Base-by-base conservation (phyloP, 192 early-diverging fungal species). In the Entophlyctis luteolus region DNA sequence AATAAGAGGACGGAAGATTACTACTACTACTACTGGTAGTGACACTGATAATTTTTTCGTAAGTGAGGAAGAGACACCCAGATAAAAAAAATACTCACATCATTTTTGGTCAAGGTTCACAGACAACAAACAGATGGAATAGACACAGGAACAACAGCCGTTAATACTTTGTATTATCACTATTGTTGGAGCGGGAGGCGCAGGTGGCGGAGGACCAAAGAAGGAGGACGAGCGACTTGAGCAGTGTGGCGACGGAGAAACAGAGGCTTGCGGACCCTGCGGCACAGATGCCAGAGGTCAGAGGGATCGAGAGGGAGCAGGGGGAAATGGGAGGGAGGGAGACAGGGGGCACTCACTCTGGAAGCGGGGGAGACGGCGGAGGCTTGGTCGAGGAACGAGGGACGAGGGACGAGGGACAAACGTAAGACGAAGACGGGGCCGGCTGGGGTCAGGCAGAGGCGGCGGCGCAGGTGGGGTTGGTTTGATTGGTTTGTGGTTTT, bases 201-300 rank as follows among this genome's bases (percentile, higher is more conserved):
- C 71, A 72, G 59, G 58, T 57, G 35, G 71, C 62, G 36, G 71
- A 72, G 29, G 63, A 72, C 71, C 71, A 72, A 72, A 72, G 71
- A 58, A 72, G 29, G 39, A 65, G 59, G 57, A 72, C 59, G 37
- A 72, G 59, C 22, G 27, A 31, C 67, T 68, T 72, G 48, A 65
- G 66, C 71, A 72, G 70, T 72, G 70, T 60, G 65, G 25, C 65
- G 65, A 35, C 57, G 16, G 33, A 27, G 42, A 57, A 33, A 47
- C 25, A 35, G 36, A 28, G 63, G 23, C 12, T 56, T 10, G 3
- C 0, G 22, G 34, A 36, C 63, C 63, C 63, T 65, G 63, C 35
- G n/a, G 1, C n/a, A n/a, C n/a, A n/a, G n/a, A n/a, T n/a, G n/a
- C n/a, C n/a, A n/a, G n/a, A 55, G 18, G 10, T 12, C 8, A 2